Conservation (phyloP, 169 alveolate species). For the Plasmodium gallinaceum region DNA sequence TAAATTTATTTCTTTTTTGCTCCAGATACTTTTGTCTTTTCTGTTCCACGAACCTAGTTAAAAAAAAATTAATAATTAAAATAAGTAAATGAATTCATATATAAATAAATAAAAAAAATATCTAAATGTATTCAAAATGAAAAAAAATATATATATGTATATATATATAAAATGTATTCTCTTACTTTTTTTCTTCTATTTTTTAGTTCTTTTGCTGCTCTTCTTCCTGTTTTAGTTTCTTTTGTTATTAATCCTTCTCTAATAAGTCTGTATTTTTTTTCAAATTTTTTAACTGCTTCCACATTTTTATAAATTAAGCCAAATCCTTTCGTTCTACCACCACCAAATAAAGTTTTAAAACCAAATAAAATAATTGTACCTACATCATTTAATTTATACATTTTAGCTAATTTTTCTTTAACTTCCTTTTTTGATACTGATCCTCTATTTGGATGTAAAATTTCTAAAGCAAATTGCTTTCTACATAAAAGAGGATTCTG, state of each 20-base stretch:
- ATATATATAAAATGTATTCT: constrained; percentile 79
- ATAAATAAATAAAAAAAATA: background rate
- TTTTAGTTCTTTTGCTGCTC: constrained; percentile 91
- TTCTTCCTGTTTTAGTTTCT: constrained; percentile 87
- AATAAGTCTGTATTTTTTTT: constrained; percentile 90
- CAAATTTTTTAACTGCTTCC: constrained; percentile 92
- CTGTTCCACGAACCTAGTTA: constrained; percentile 82
- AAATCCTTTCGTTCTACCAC: constrained; percentile 96
- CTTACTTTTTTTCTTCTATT: constrained; percentile 91
- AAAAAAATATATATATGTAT: background rate
- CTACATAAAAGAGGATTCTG: constrained; percentile 93
- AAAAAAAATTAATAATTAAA: constrained; percentile 17
- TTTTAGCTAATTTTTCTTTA: constrained; percentile 91
- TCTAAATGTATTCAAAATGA: background rate
- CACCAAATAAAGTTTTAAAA: constrained; percentile 96
- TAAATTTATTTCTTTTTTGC: constrained; percentile 75
- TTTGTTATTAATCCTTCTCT: constrained; percentile 90
- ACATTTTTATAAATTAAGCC: constrained; percentile 94
- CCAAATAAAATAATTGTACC: constrained; percentile 92
- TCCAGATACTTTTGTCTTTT: constrained; percentile 83
- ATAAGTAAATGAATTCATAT: background rate
- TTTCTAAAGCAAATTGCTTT: constrained; percentile 93
- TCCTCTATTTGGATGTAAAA: constrained; percentile 94
- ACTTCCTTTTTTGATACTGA: constrained; percentile 93
- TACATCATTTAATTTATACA: constrained; percentile 90